These are phyloP conservation scores for Heliamphora pulchella DNA, from an alignment of 179 eudicot genomes.

Conservation along the genomic window DNA sequence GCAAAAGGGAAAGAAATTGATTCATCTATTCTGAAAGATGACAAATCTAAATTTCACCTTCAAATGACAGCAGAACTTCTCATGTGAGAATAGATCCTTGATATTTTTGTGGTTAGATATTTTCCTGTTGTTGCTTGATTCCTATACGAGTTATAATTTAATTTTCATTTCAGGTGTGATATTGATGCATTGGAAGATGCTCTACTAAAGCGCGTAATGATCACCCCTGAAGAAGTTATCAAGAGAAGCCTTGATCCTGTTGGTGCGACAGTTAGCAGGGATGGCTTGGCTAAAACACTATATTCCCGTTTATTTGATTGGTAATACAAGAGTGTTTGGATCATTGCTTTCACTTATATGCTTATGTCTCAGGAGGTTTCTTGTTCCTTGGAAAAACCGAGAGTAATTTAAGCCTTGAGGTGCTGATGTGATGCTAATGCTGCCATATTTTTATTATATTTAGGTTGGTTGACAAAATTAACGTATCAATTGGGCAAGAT, in stretches of 20 bases:
- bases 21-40: constrained; percentile 78
- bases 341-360: constrained; percentile 7
- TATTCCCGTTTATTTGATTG: constrained; percentile 69
- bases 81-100: constrained; percentile 41
- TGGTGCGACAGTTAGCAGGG: constrained; percentile 60
- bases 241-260: constrained; percentile 64
- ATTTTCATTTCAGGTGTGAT: constrained; percentile 52
- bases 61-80: constrained; percentile 77
- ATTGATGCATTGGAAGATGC: constrained; percentile 60
- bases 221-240: constrained; percentile 79
- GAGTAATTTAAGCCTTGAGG: constrained; percentile 2
- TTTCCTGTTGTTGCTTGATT: constrained; percentile 11
- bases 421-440: constrained; percentile 11
- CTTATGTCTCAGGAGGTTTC: background rate
- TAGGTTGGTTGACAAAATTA: constrained; percentile 76
- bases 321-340: constrained; percentile 25
- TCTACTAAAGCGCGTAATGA: constrained; percentile 72
- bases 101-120: constrained; percentile 8
- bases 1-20: constrained; percentile 80
- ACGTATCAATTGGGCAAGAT: constrained; percentile 74
- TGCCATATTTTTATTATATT: constrained; percentile 9
- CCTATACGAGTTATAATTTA: constrained; percentile 9
- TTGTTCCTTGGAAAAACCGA: background rate
- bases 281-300: constrained; percentile 66
- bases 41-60: constrained; percentile 74